Evolutionary conservation across 495 filamentous ascomycete species (phyloP).

Genomic region (Collariella sp.): DNA sequence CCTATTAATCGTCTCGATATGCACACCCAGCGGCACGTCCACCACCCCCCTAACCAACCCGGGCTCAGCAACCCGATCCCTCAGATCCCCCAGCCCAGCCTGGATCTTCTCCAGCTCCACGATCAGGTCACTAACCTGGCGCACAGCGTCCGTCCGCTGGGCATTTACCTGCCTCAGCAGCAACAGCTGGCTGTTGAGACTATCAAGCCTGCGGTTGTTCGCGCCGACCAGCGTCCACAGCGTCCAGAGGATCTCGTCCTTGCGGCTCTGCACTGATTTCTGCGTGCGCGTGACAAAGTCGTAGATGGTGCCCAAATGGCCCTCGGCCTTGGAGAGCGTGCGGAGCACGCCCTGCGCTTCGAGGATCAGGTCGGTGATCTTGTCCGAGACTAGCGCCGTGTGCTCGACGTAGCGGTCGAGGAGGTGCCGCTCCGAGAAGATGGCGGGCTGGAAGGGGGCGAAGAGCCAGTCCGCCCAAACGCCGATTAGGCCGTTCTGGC

Average conservation of each 20-base stretch:
- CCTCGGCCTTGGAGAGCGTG: slow-evolving; percentile 52
- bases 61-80: slow-evolving; percentile 55
- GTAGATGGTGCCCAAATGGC: slow-evolving; percentile 53
- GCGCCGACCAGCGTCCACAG: slow-evolving; percentile 66
- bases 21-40: slow-evolving; percentile 54
- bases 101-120: slow-evolving; percentile 59
- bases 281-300: slow-evolving; percentile 52
- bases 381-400: slow-evolving; percentile 53
- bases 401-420: slow-evolving; percentile 58
- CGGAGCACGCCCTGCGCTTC: slow-evolving; percentile 54
- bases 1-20: slow-evolving; percentile 59
- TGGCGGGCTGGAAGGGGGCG: slow-evolving; percentile 48
- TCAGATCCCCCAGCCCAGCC: slow-evolving; percentile 55
- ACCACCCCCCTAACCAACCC: slow-evolving; percentile 37
- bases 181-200: slow-evolving; percentile 47
- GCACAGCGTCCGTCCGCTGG: slow-evolving; percentile 52
- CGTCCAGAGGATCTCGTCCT: slow-evolving; percentile 51
- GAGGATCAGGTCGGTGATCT: slow-evolving; percentile 53
- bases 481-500: slow-evolving; percentile 29
- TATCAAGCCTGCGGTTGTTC: slow-evolving; percentile 46
- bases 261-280: slow-evolving; percentile 38
- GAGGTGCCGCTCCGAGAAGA: slow-evolving; percentile 44
- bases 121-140: slow-evolving; percentile 51
- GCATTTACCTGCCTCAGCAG: slow-evolving; percentile 49
- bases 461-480: slow-evolving; percentile 36